phyloP scores from a whole-genome alignment of 139 green algal genomes.

The Chlorella sp. region DNA sequence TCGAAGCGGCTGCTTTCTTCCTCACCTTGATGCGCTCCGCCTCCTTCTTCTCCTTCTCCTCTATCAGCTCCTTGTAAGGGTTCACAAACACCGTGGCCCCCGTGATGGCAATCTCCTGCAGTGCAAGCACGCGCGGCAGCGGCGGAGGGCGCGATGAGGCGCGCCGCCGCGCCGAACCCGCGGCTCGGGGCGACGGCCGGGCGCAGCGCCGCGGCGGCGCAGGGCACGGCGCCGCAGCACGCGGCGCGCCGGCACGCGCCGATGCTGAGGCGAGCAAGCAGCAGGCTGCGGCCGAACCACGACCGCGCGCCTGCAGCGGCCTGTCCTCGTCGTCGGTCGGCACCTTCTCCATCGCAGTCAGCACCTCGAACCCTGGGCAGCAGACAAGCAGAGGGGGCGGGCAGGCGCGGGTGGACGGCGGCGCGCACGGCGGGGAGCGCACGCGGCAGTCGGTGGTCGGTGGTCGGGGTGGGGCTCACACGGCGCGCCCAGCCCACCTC shows the following conservation, averaged over 20 bases:
- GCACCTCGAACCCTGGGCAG: constrained; percentile 72
- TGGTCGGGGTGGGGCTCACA: background rate
- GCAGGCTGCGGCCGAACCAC: no score
- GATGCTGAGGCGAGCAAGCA: no score
- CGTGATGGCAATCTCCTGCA: constrained; percentile 76
- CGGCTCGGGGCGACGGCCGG: no score
- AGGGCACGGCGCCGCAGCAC: no score
- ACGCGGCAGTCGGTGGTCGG: background rate
- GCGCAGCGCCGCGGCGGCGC: no score
- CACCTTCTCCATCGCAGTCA: constrained; percentile 86
- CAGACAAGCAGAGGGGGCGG: no score
- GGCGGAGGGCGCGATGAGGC: no score
- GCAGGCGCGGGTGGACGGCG: background rate
- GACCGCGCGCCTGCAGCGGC: constrained; percentile 62
- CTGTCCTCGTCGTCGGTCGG: constrained; percentile 84
- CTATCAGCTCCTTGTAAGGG: constrained; percentile 87
- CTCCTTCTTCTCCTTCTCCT: constrained; percentile 63
- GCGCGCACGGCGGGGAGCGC: background rate
- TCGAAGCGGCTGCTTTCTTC: no score
- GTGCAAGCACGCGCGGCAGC: no score
- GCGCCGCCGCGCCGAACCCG: no score
- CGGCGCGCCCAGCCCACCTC: constrained; percentile 43
- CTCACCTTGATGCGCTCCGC: constrained; percentile 42
- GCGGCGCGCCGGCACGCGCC: no score
- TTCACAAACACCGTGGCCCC: constrained; percentile 88